Evolutionary conservation across 73 alveolate species (phyloP).

Genomic region (Loxodes magnus): DNA sequence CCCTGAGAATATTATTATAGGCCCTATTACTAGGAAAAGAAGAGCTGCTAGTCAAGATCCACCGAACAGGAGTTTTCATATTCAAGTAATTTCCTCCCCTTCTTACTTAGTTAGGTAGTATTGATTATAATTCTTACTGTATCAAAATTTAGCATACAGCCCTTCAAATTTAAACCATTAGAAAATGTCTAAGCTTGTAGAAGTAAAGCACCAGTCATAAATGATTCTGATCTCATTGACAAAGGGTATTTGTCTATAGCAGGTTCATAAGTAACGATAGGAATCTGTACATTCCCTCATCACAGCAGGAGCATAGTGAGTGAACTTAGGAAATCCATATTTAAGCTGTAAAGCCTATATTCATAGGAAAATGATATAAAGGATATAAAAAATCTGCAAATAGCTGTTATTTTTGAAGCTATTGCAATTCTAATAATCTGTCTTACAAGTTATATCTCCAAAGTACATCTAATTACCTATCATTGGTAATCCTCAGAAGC

Average conservation of each 20-base stretch:
- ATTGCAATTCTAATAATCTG: no score
- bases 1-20: constrained; percentile 73
- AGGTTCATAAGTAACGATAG: constrained; percentile 45
- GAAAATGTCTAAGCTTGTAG: constrained; percentile 80
- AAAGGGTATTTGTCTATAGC: constrained; percentile 79
- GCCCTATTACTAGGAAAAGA: constrained; percentile 59
- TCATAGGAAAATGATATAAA: constrained; percentile 48
- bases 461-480: neutral
- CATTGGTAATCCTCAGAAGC: constrained; percentile 13
- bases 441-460: no score
- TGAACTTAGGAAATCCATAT: constrained; percentile 65
- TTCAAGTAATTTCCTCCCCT: constrained; percentile 31
- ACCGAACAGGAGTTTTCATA: constrained; percentile 56
- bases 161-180: constrained; percentile 89
- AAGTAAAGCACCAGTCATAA: constrained; percentile 93
- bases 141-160: constrained; percentile 67
- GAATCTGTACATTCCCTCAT: constrained; percentile 29
- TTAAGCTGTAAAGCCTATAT: constrained; percentile 61
- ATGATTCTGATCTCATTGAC: constrained; percentile 78
- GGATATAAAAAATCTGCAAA: constrained; percentile 48
- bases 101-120: constrained; percentile 12
- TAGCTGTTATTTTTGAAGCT: constrained; percentile 22
- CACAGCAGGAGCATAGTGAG: constrained; percentile 24
- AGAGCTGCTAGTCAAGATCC: constrained; percentile 42
- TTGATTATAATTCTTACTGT: constrained; percentile 45